Evolutionary conservation across 805 yeast species (phyloP).

Genomic region (Lachancea dasiensis): DNA sequence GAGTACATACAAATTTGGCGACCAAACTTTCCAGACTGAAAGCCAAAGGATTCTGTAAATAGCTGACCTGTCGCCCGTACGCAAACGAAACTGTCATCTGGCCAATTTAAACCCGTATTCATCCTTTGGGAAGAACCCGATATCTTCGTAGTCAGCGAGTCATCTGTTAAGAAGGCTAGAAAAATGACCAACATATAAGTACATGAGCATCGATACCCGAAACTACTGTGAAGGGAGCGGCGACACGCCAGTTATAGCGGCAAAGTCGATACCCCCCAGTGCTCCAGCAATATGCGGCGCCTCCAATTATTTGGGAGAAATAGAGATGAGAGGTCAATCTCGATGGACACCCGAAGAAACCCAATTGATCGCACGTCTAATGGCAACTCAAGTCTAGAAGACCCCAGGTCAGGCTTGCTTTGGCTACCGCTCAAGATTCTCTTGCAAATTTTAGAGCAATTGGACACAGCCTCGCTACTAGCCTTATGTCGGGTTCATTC

Average conservation of each 20-base stretch:
- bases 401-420: conserved; percentile 15
- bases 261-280: too few species aligned
- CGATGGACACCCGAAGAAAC: neutral
- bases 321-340: conserved; percentile 15
- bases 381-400: neutral
- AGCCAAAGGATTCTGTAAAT: too few species aligned
- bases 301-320: conserved; percentile 40
- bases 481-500: conserved; percentile 23
- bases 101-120: neutral
- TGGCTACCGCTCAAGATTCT: conserved; percentile 23
- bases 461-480: conserved; percentile 20
- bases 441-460: conserved; percentile 20
- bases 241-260: too few species aligned
- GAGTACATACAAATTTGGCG: too few species aligned
- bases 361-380: neutral
- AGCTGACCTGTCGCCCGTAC: too few species aligned
- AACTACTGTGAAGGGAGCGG: too few species aligned
- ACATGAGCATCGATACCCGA: neutral
- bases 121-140: neutral
- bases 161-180: too few species aligned
- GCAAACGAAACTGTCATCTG: too few species aligned
- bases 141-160: neutral
- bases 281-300: conserved; percentile 30
- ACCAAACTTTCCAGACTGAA: too few species aligned
- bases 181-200: neutral